Evolutionary conservation across 257 asterid genomes (phyloP), one percentile per base, ranked within the genome.

Genomic region (Solanum arcanum): DNA sequence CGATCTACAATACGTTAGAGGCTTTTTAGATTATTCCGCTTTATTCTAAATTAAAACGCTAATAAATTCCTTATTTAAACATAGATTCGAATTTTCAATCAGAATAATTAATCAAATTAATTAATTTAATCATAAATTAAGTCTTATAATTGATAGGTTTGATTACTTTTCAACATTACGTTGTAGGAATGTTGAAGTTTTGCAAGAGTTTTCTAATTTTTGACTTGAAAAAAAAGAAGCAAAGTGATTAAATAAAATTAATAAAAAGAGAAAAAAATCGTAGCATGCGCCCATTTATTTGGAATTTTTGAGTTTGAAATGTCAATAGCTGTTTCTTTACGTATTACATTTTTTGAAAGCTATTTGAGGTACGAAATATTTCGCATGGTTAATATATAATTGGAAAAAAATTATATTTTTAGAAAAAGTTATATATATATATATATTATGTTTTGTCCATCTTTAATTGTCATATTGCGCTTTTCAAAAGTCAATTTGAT

Each of bases 271-370:
- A 80, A 29, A 1, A 46, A 80, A 25, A 27, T 11, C 29, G 68
- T 10, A 27, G 42, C 85, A 80, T 47, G 69, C 46, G 85, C 85
- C 46, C 5, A 49, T 49, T 81, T 81, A 11, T 29, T 47, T 49
- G 69, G 69, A 81, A 81, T 18, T 29, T 29, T 20, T 49, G 69
- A 81, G 29, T 49, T 81, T 81, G 85, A 81, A 81, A n/a, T 29
- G 46, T 49, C 85, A 49, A 81, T 12, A 27, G 31, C 20, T 80
- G 44, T 80, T 29, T 47, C 68, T 47, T 47, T 72, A 72, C 16
- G 23, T 18, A 16, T 14, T 20, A 18, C 16, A 35, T 73, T 18
- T 73, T 72, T 68, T 15, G 13, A 37, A 16, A 69, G 12, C 3
- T 70, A 74, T 39, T 37, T 37, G 5, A 18, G 10, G 7, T 5